phyloP scores from a whole-genome alignment of 2,329 filamentous ascomycete species.

The Ceratocystis cacaofunesta region DNA sequence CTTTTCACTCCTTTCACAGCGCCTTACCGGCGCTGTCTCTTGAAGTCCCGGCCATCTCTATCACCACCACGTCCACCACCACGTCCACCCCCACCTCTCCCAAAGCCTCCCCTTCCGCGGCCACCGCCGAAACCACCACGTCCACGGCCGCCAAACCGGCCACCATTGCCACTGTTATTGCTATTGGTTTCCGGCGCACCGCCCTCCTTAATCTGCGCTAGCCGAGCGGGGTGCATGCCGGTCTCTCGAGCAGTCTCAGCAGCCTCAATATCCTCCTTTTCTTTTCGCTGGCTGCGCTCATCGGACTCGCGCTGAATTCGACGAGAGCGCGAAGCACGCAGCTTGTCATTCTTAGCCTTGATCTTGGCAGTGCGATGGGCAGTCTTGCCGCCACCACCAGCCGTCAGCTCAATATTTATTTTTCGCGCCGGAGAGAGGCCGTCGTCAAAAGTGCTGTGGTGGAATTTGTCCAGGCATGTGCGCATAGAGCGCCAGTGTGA shows the following conservation, averaged over 20 bases:
- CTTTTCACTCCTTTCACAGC: not conserved
- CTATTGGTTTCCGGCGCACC: not conserved
- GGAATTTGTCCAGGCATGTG: slow-evolving; percentile 78
- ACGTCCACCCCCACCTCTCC: slow-evolving; percentile 6
- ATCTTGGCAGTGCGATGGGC: slow-evolving; percentile 61
- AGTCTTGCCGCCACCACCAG: slow-evolving; percentile 72
- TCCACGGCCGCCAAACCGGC: slow-evolving; percentile 4
- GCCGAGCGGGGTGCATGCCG: slow-evolving; percentile 38
- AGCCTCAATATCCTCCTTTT: slow-evolving; percentile 22
- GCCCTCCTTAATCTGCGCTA: slow-evolving; percentile 22
- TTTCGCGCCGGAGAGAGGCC: slow-evolving; percentile 43
- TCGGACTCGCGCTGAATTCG: slow-evolving; percentile 32
- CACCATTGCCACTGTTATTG: slow-evolving; percentile 8
- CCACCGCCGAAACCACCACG: slow-evolving; percentile 7
- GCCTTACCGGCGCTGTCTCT: slow-evolving; percentile 11
- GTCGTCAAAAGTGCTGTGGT: slow-evolving; percentile 64
- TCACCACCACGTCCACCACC: slow-evolving; percentile 3
- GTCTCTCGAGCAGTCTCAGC: slow-evolving; percentile 20
- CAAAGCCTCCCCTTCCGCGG: slow-evolving; percentile 7
- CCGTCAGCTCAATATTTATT: slow-evolving; percentile 88
- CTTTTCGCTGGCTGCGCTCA: slow-evolving; percentile 29
- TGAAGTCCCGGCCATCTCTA: slow-evolving; percentile 6
- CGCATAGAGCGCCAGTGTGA: slow-evolving; percentile 77
- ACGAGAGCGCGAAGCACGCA: slow-evolving; percentile 49
- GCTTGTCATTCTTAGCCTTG: slow-evolving; percentile 68